Evolutionary conservation across 352 stramenopile species (phyloP).

Genomic region (Phytopythium mirpurense): DNA sequence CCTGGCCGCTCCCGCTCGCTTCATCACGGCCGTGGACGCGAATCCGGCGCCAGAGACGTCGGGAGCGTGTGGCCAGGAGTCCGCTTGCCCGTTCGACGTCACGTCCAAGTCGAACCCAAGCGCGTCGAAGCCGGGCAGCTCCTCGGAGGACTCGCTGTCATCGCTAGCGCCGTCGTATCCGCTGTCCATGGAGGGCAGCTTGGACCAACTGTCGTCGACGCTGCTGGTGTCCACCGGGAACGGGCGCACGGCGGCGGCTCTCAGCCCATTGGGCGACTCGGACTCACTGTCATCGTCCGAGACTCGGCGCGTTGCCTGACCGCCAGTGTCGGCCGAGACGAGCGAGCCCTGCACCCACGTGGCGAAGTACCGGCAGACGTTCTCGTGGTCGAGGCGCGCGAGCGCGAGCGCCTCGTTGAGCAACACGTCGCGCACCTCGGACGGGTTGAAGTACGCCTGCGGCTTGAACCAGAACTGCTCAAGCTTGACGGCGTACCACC

Average conservation of each 20-base stretch:
- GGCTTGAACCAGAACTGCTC: constrained; percentile 84
- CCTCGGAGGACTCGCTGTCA: constrained; percentile 9
- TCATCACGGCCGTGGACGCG: background rate
- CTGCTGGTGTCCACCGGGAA: background rate
- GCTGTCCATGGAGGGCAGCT: background rate
- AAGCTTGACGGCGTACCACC: constrained; percentile 76
- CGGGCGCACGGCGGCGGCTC: background rate
- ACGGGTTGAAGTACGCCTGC: constrained; percentile 71
- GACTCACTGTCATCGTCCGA: background rate
- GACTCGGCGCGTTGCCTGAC: background rate
- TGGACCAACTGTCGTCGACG: background rate
- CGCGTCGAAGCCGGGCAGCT: constrained; percentile 28
- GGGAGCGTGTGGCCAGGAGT: background rate
- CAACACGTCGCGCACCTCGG: constrained; percentile 87
- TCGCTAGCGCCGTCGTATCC: background rate
- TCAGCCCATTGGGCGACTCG: background rate
- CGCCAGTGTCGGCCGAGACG: constrained; percentile 39
- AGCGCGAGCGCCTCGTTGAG: constrained; percentile 92
- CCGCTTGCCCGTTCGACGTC: background rate
- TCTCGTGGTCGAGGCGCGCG: constrained; percentile 90
- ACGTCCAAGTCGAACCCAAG: constrained; percentile 55
- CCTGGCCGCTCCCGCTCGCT: background rate
- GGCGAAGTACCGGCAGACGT: constrained; percentile 93
- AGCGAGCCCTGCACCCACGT: constrained; percentile 73
- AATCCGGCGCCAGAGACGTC: too few species aligned